Conservation (phyloP, 2,329 filamentous ascomycete species). For the Fusarium robinianum region DNA sequence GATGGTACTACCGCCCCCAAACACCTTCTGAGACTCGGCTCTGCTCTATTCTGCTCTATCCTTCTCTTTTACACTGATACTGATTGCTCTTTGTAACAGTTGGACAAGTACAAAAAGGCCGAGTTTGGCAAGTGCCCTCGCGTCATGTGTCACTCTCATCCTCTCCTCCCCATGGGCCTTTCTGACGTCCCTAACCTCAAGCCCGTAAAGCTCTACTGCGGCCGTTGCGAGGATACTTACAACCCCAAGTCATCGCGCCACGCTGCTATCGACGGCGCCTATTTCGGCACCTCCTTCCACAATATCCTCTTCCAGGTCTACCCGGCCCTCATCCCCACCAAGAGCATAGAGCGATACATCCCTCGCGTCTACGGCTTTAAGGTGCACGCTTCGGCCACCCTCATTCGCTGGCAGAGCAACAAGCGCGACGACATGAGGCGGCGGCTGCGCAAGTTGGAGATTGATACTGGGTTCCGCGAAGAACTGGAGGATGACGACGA, state of each 20-base stretch:
- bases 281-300: conserved; percentile 98
- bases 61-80: conserved; percentile 1
- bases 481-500: conserved; percentile 68
- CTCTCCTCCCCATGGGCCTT: conserved; percentile 91
- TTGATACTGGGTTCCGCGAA: conserved; percentile 81
- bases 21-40: conserved; percentile 33
- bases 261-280: conserved; percentile 93
- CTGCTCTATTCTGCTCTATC: neutral
- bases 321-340: conserved; percentile 83
- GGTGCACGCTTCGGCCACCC: conserved; percentile 84
- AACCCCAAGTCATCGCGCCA: conserved; percentile 98
- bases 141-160: conserved; percentile 91
- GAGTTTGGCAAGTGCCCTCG: conserved; percentile 98
- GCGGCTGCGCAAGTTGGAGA: conserved; percentile 69
- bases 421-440: conserved; percentile 82
- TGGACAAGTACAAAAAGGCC: conserved; percentile 98
- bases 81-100: conserved; percentile 54
- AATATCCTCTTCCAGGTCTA: conserved; percentile 99
- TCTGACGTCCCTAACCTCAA: conserved; percentile 86
- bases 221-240: conserved; percentile 96
- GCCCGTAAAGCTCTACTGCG: conserved; percentile 95
- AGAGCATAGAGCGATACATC: conserved; percentile 83
- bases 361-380: conserved; percentile 94
- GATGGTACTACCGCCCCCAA: conserved; percentile 67
- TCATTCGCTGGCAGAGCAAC: conserved; percentile 88